phyloP scores from a whole-genome alignment of 2,329 filamentous ascomycete genomes.

The Paecilomyces variotii region DNA sequence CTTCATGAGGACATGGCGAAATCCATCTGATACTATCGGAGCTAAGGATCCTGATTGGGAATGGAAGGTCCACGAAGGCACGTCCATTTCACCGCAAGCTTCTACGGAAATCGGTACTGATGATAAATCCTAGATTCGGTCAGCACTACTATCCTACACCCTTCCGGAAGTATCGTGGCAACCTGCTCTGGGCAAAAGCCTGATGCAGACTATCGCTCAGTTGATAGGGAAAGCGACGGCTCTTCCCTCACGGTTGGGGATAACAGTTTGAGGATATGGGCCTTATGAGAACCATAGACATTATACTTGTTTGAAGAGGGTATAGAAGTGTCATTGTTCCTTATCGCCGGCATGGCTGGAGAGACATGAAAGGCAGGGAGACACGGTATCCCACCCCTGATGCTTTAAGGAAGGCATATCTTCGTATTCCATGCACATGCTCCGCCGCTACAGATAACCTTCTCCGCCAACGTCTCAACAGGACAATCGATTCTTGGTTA shows the following conservation, averaged over 20 bases:
- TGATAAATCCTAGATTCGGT: constrained; percentile 33
- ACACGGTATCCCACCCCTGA: background rate
- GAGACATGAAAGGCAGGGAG: background rate
- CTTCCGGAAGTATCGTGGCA: constrained; percentile 38
- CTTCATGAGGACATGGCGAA: constrained; percentile 42
- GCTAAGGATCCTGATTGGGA: constrained; percentile 35
- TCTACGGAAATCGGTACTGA: constrained; percentile 8
- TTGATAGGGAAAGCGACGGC: constrained; percentile 6
- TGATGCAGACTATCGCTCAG: constrained; percentile 10
- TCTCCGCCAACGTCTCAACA: background rate
- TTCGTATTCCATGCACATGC: background rate
- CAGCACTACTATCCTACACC: constrained; percentile 40
- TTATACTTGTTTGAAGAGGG: background rate
- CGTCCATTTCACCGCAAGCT: constrained; percentile 5
- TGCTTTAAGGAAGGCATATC: background rate
- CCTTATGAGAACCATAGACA: constrained; percentile 5
- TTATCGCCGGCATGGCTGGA: background rate
- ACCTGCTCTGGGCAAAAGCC: constrained; percentile 43
- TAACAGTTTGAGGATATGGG: constrained; percentile 36
- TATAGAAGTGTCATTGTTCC: background rate
- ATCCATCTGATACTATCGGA: constrained; percentile 35
- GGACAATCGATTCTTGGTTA: background rate
- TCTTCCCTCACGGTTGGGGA: constrained; percentile 12
- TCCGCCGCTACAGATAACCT: background rate
- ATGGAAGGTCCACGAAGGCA: constrained; percentile 40